Base-by-base conservation (phyloP, 768 basidiomycete genomes). In the Russula abietina region DNA sequence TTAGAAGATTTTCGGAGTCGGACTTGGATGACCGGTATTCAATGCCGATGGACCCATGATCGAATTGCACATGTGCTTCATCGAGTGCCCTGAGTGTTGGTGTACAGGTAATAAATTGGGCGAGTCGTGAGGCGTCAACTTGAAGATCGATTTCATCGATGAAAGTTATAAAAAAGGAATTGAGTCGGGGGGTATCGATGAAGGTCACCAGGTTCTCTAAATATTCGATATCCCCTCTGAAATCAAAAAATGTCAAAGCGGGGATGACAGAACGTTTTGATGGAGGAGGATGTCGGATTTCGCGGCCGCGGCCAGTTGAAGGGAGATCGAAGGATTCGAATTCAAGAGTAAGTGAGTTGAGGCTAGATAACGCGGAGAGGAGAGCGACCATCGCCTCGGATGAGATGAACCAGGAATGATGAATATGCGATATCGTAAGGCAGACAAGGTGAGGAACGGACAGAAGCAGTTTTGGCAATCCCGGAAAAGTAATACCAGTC, bases 351-450 rank as follows among this genome's bases (percentile, higher is more conserved):
- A 36, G 36, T 36, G 6, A 3, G 6, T 4, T 3, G 43, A 45
- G 43, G 9, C 43, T 45, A n/a, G 43, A n/a, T n/a, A 45, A 45
- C n/a, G 8, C 3, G 43, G 43, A 45, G n/a, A 45, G 19, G 17
- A 3, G n/a, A 1, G 19, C 10, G 2, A n/a, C 43, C 43, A 45
- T n/a, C 43, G 19, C 43, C 17, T n/a, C n/a, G 43, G 43, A 17
- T 45, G 43, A n/a, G 1, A 45, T 10, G 43, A n/a, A 45, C 19
- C 43, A 19, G 19, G 43, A 45, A 45, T 10, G 43, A 45, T 19
- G 43, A n/a, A n/a, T 11, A 4, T n/a, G 9, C 2, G 1, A 0
- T 1, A 43, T 17, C 8, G 1, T 0, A n/a, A 43, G 41, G 2
- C 4, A 0, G 7, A 17, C 41, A 45, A 45, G 43, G 43, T 45